Percentiles rank a stretch among this genome's conserved stretches.
Evolutionary conservation across 805 yeast species (phyloP).

Genomic region (Metschnikowia chrysomelidarum): DNA sequence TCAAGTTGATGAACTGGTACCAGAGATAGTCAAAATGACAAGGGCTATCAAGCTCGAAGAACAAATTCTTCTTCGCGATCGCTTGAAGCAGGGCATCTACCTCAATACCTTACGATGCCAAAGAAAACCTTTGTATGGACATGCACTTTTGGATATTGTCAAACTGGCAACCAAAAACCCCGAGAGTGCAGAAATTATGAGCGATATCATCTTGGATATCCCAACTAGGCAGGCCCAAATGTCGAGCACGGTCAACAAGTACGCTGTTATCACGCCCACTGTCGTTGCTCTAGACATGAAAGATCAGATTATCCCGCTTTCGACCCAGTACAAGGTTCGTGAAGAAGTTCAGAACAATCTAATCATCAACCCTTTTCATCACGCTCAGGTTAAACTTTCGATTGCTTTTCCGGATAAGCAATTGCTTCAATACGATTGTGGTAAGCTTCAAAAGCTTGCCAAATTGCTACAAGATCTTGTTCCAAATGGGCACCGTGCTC

Average conservation of each 20-base stretch:
- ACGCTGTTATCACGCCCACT: constrained; percentile 83
- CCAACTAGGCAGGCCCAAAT: constrained; percentile 32
- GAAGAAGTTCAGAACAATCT: constrained; percentile 31
- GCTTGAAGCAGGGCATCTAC: constrained; percentile 55
- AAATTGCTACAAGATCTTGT: constrained; percentile 70
- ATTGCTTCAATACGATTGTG: constrained; percentile 91
- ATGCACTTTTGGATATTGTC: constrained; percentile 43
- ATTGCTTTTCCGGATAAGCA: constrained; percentile 97
- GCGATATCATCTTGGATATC: constrained; percentile 25
- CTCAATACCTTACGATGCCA: constrained; percentile 65
- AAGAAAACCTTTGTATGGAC: constrained; percentile 66
- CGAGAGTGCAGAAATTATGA: constrained; percentile 24
- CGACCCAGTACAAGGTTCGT: constrained; percentile 32
- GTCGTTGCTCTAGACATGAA: constrained; percentile 76
- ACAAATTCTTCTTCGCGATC: constrained; percentile 50
- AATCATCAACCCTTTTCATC: constrained; percentile 64
- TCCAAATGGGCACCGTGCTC: constrained; percentile 87
- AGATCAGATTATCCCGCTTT: constrained; percentile 45
- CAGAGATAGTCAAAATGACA: constrained; percentile 56
- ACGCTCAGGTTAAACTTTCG: constrained; percentile 79
- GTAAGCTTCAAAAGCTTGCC: constrained; percentile 87
- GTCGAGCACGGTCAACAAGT: constrained; percentile 61
- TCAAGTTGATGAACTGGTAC: constrained; percentile 12
- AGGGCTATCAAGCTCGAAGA: constrained; percentile 52
- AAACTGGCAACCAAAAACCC: constrained; percentile 2